Percentiles rank a stretch among this genome's conserved stretches.
These are phyloP conservation scores for Helichrysum umbraculigerum DNA, from an alignment of 129 eudicot species.

Conservation along the genomic window DNA sequence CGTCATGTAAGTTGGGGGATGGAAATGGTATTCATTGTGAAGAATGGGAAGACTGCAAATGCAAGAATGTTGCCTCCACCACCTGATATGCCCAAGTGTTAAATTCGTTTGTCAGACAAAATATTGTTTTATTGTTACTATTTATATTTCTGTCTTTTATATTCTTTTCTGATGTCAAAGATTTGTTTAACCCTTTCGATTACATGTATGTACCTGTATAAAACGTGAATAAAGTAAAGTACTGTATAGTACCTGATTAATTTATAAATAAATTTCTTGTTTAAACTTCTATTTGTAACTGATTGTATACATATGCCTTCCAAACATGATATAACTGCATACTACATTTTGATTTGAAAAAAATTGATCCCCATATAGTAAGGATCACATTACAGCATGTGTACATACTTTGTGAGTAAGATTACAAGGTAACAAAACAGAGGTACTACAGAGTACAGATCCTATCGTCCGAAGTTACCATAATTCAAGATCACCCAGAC, in stretches of 20 bases:
- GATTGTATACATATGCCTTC: neutral
- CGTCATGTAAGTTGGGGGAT: conserved; percentile 72
- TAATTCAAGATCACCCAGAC: too few relatives aligned
- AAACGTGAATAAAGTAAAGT: neutral
- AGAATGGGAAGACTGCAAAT: conserved; percentile 30
- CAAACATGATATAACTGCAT: neutral
- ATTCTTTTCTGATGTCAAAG: neutral
- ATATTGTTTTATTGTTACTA: too few relatives aligned
- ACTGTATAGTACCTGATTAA: neutral
- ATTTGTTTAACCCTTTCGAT: neutral
- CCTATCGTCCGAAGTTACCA: too few relatives aligned
- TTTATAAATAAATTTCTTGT: too few relatives aligned
- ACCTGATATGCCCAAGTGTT: conserved; percentile 58
- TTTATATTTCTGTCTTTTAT: neutral
- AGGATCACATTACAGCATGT: too few relatives aligned
- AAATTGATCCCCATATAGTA: too few relatives aligned
- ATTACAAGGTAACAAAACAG: too few relatives aligned
- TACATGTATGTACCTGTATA: neutral
- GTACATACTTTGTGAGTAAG: too few relatives aligned
- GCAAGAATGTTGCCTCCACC: conserved; percentile 55
- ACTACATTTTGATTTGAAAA: too few relatives aligned
- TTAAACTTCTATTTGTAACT: too few relatives aligned
- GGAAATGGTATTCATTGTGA: conserved; percentile 56
- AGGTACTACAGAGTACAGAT: too few relatives aligned
- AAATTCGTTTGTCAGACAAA: neutral